Percentiles rank a stretch among this genome's conserved stretches.
Conservation (phyloP, 2,329 filamentous ascomycete genomes). For the Fusarium abutilonis region DNA sequence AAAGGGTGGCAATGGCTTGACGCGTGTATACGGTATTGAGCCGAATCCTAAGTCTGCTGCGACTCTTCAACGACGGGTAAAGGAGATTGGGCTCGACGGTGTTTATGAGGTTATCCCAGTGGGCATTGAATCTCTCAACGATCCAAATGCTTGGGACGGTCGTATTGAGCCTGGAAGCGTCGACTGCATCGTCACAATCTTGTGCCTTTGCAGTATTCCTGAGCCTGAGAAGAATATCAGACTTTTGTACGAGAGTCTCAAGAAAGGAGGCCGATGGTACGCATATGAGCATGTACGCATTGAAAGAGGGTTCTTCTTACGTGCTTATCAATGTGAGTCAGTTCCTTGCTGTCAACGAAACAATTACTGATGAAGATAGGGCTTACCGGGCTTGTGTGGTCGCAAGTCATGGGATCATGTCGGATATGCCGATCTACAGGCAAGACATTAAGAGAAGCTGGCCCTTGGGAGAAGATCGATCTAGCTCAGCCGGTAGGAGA, state of each 20-base stretch:
- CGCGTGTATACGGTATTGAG: slow-evolving; percentile 70
- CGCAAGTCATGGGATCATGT: slow-evolving; percentile 62
- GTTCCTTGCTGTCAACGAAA: background rate
- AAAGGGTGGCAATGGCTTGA: slow-evolving; percentile 46
- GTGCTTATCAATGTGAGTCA: slow-evolving; percentile 62
- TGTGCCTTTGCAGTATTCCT: slow-evolving; percentile 72
- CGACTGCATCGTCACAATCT: slow-evolving; percentile 68
- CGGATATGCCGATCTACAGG: slow-evolving; percentile 60
- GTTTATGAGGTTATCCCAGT: slow-evolving; percentile 70
- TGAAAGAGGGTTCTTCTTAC: slow-evolving; percentile 52
- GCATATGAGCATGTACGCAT: slow-evolving; percentile 68
- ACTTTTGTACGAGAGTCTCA: slow-evolving; percentile 66
- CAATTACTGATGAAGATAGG: slow-evolving; percentile 48
- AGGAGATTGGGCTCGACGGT: slow-evolving; percentile 62
- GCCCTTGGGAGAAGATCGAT: slow-evolving; percentile 62
- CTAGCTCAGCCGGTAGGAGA: slow-evolving; percentile 55
- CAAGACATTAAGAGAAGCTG: slow-evolving; percentile 58
- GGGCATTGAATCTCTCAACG: slow-evolving; percentile 67
- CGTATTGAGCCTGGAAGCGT: slow-evolving; percentile 62
- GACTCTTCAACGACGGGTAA: slow-evolving; percentile 58
- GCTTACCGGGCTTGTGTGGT: slow-evolving; percentile 64
- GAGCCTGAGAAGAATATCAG: slow-evolving; percentile 65
- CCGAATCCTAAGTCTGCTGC: slow-evolving; percentile 66
- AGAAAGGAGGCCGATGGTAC: slow-evolving; percentile 70
- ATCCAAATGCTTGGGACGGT: slow-evolving; percentile 54